Conservation (phyloP, 768 basidiomycete genomes). For the Lyophyllum semitale region DNA sequence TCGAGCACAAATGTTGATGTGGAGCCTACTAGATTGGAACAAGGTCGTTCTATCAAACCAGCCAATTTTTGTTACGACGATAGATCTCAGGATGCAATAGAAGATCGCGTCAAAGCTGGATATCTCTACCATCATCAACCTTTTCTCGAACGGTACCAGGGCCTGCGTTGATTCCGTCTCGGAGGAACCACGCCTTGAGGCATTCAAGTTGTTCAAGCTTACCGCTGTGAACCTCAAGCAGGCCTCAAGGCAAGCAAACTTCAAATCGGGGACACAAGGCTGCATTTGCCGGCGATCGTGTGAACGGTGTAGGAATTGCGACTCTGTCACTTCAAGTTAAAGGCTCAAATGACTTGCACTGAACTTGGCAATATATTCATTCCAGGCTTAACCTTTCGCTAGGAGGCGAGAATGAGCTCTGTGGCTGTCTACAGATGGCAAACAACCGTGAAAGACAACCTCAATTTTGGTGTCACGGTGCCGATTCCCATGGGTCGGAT, state of each 20-base stretch:
- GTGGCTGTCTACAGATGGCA: no score
- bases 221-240: no score
- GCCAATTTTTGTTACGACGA: no score
- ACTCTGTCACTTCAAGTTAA: neutral
- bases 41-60: neutral
- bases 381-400: neutral
- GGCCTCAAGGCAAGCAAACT: no score
- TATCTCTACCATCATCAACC: no score
- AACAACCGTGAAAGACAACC: no score
- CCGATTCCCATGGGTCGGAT: neutral
- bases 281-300: neutral
- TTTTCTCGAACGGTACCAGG: no score
- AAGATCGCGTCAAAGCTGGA: no score
- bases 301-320: neutral
- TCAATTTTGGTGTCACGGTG: neutral
- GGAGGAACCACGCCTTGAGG: no score
- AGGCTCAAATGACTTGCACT: neutral
- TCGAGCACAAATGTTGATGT: neutral
- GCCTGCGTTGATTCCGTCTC: no score
- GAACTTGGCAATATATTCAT: neutral
- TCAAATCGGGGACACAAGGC: neutral
- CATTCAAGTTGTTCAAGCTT: no score
- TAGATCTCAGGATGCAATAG: no score
- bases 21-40: neutral
- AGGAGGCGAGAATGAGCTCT: neutral